Percentiles rank a stretch among this genome's conserved stretches.
Conservation (phyloP, 1,284 basidiomycete genomes). For the Sparassis latifolia region DNA sequence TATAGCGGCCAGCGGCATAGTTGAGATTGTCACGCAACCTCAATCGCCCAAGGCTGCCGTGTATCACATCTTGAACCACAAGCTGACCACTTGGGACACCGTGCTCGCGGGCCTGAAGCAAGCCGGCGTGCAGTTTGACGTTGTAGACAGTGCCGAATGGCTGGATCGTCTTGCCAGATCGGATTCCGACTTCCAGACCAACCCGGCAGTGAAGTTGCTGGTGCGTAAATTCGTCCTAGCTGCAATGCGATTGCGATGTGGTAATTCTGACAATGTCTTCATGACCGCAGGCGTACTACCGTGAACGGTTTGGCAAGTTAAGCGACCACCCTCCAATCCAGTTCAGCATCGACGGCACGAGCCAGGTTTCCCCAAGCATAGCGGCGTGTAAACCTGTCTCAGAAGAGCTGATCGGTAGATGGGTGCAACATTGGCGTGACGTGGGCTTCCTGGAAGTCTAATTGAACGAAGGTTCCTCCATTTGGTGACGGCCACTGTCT, state of each 20-base stretch:
- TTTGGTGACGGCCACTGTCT: too few species aligned
- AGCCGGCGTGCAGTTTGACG: slow-evolving; percentile 38
- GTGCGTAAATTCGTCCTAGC: neutral
- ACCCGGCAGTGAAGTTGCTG: slow-evolving; percentile 9
- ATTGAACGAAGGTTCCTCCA: too few species aligned
- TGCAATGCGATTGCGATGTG: neutral
- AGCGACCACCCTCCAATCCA: slow-evolving; percentile 1
- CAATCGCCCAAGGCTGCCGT: slow-evolving; percentile 22
- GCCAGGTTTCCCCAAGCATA: slow-evolving; percentile 5
- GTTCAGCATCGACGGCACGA: slow-evolving; percentile 6
- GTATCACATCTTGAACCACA: slow-evolving; percentile 45
- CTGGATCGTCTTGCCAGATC: slow-evolving; percentile 35
- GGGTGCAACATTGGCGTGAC: slow-evolving; percentile 8
- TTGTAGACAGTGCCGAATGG: slow-evolving; percentile 39
- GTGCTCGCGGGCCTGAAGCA: slow-evolving; percentile 36
- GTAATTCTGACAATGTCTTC: neutral
- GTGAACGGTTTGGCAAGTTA: slow-evolving; percentile 3
- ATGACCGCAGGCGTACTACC: slow-evolving; percentile 6
- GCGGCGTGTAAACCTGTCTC: slow-evolving; percentile 2
- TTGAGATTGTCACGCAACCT: slow-evolving; percentile 32
- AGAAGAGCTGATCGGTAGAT: slow-evolving; percentile 6
- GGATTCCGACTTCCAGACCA: slow-evolving; percentile 16
- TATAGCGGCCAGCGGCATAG: slow-evolving; percentile 43
- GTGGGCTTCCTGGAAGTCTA: slow-evolving; percentile 2
- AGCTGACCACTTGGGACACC: slow-evolving; percentile 33